These are phyloP conservation scores for Aquilaria sinensis DNA, from an alignment of 345 rosid species.

Conservation along the genomic window DNA sequence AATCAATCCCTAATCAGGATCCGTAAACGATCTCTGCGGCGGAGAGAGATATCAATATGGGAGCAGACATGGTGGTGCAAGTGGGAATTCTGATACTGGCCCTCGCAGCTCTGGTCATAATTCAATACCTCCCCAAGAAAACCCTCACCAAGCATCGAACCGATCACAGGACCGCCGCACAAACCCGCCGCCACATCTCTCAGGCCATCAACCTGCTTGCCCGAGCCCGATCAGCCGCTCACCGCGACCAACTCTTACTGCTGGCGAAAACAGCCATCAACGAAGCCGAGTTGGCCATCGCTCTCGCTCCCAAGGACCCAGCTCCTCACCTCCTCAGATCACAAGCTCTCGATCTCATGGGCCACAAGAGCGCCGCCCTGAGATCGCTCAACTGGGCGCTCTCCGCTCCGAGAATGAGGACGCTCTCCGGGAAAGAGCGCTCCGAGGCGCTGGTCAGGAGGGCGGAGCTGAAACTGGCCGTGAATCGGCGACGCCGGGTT, in stretches of 20 bases:
- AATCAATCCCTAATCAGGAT: no score
- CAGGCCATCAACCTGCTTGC: constrained; percentile 36
- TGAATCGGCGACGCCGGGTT: constrained; percentile 44
- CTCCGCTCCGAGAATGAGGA: constrained; percentile 35
- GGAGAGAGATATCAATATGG: constrained; percentile 7
- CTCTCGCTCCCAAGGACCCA: constrained; percentile 48
- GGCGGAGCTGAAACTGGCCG: constrained; percentile 52
- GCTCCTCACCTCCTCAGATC: constrained; percentile 51
- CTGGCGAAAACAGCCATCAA: constrained; percentile 48
- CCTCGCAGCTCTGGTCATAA: constrained; percentile 18
- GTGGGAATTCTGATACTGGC: constrained; percentile 18
- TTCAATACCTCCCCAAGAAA: constrained; percentile 19
- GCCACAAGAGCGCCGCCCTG: constrained; percentile 48
- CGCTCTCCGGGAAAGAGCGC: constrained; percentile 34
- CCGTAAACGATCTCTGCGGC: no score
- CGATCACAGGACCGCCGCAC: constrained; percentile 35
- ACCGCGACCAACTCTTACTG: constrained; percentile 34
- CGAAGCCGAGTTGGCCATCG: constrained; percentile 46
- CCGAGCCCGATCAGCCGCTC: constrained; percentile 34
- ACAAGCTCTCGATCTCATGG: constrained; percentile 41
- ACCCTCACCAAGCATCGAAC: constrained; percentile 19
- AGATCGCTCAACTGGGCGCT: constrained; percentile 52
- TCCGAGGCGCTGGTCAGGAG: constrained; percentile 44
- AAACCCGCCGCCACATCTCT: constrained; percentile 37
- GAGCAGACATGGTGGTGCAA: constrained; percentile 16